These are phyloP conservation scores for Tolypocladium ovalisporum DNA, from an alignment of 2,329 filamentous ascomycete species.

Conservation along the genomic window DNA sequence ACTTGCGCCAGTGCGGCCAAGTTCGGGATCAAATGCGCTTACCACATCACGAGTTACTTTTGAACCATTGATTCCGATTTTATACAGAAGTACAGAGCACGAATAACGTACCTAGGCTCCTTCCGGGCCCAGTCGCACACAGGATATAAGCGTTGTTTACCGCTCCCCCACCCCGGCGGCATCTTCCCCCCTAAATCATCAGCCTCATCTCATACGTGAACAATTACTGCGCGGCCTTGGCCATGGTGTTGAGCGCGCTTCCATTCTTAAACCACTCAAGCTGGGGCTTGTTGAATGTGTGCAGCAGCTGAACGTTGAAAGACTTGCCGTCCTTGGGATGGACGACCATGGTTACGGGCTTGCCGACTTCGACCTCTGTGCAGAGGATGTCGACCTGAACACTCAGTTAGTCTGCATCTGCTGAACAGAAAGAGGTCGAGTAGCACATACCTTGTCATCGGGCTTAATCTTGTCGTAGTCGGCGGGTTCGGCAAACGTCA, in stretches of 20 bases:
- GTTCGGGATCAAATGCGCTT: too few relatives aligned
- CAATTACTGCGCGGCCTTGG: constrained; percentile 45
- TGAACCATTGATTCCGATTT: neutral
- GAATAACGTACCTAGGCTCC: neutral
- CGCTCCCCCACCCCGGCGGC: neutral
- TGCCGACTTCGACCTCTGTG: constrained; percentile 83
- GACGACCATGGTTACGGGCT: constrained; percentile 84
- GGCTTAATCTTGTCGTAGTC: constrained; percentile 97
- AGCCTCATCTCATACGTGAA: constrained; percentile 1
- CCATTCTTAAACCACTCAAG: constrained; percentile 99
- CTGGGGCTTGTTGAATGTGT: constrained; percentile 98
- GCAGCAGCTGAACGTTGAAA: constrained; percentile 75
- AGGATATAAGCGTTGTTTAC: neutral
- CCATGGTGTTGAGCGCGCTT: constrained; percentile 96
- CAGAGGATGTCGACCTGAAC: constrained; percentile 71
- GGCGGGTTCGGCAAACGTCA: constrained; percentile 87
- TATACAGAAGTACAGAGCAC: neutral
- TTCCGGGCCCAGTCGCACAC: neutral
- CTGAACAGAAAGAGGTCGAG: neutral
- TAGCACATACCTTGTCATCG: constrained; percentile 61
- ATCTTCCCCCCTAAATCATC: neutral
- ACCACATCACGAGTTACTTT: neutral
- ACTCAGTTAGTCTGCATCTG: neutral
- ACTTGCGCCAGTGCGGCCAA: too few relatives aligned
- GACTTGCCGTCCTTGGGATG: constrained; percentile 78